Base-by-base conservation (phyloP, 306 rosid genomes). In the Prunus mongolica region DNA sequence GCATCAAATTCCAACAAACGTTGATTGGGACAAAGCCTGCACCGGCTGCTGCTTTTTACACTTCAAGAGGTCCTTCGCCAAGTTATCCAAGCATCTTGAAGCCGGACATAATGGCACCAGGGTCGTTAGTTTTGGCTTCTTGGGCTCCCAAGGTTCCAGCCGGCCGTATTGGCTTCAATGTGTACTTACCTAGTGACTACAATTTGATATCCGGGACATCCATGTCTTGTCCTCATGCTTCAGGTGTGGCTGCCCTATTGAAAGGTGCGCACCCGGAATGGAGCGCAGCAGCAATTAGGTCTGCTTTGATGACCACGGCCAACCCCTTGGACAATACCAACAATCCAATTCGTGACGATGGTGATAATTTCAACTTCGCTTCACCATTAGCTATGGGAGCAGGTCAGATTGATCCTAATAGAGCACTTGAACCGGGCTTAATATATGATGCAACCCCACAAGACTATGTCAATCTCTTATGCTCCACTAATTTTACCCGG, bases 81-180 rank as follows among this genome's bases (percentile, higher is more conserved):
- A 80, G 81, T 69, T 78, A 16, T 28, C 87, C 82, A 0, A 24
- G 78, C 10, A 20, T 86, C 47, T 50, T 86, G 38, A 90, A 90
- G 74, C 90, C 92, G 1, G 90, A 88, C 73, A 49, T 90, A 15
- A 71, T 88, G 89, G 92, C 92, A 12, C 92, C 89, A 1, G 95
- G 92, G 0, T 19, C 87, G 3, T 32, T 65, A 13, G 80, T 90
- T 49, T 75, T 90, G 2, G 92, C 90, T 1, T 87, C 90, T 16
- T 90, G 73, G 79, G 15, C 57, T 65, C 88, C 88, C 0, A 50
- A 54, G 28, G 15, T 16, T 0, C 5, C 60, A 12, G 28, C 62
- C 0, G 80, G 32, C 32, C 3, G 3, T 12, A 78, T 69, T 30
- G 86, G 82, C 14, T 38, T 18, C 0, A 83, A 77, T 12, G 80